phyloP scores from a whole-genome alignment of 805 yeast species.

The Candida manassasensis region DNA sequence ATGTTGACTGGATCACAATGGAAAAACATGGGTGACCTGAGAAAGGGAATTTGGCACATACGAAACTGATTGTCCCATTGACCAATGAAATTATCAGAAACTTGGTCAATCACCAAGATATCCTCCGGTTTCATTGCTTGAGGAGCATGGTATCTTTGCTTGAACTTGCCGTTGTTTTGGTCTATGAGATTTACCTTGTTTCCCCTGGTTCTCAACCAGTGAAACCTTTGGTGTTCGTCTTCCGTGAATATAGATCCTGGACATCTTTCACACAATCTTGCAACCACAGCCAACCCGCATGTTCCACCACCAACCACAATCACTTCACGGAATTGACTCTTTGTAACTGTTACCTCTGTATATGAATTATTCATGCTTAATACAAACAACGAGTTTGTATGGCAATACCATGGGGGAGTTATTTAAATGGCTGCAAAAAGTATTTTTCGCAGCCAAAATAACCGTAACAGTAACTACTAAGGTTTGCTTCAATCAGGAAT shows the following conservation, averaged over 20 bases:
- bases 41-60: conserved; percentile 37
- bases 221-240: conserved; percentile 44
- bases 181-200: conserved; percentile 22
- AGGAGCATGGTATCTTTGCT: neutral
- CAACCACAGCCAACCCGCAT: conserved; percentile 38
- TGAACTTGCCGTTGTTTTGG: conserved; percentile 11
- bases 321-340: conserved; percentile 27
- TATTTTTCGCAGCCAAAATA: neutral
- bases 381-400: too few species aligned
- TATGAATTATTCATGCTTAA: neutral
- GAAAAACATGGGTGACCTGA: conserved; percentile 46
- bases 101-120: conserved; percentile 35
- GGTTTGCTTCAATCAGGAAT: too few species aligned
- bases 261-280: conserved; percentile 38
- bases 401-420: too few species aligned
- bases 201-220: conserved; percentile 36
- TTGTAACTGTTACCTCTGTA: conserved; percentile 1
- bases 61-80: conserved; percentile 43
- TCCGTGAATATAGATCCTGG: conserved; percentile 44
- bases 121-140: conserved; percentile 18
- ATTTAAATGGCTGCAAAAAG: conserved; percentile 1
- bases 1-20: conserved; percentile 43
- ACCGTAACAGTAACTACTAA: neutral
- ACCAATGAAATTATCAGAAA: conserved; percentile 29
- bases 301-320: conserved; percentile 46